phyloP scores from a whole-genome alignment of 2,329 filamentous ascomycete genomes.

The Xylariomycetidae sp. region DNA sequence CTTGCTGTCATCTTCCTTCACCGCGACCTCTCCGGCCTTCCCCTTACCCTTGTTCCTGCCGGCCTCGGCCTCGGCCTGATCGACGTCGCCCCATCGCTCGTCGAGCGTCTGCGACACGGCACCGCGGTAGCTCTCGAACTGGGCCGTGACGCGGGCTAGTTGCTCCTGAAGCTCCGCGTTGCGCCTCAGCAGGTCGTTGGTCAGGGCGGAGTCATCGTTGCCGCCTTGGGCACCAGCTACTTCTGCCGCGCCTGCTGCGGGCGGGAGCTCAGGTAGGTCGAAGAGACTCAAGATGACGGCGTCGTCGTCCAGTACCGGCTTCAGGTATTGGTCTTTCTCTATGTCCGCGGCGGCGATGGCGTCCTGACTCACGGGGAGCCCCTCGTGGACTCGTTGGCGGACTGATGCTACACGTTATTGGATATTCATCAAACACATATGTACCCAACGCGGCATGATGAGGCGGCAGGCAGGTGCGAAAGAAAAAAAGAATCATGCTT shows the following conservation, averaged over 20 bases:
- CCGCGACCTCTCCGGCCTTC: slow-evolving; percentile 22
- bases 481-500: neutral
- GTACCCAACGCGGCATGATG: too few species aligned
- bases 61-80: slow-evolving; percentile 32
- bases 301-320: slow-evolving; percentile 84
- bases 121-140: slow-evolving; percentile 62
- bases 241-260: slow-evolving; percentile 19
- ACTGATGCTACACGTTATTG: too few species aligned
- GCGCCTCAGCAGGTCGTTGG: slow-evolving; percentile 39
- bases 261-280: slow-evolving; percentile 57
- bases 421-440: too few species aligned
- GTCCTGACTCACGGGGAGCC: slow-evolving; percentile 46
- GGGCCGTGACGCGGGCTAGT: slow-evolving; percentile 52
- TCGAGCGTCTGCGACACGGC: slow-evolving; percentile 64
- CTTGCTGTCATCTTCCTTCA: slow-evolving; percentile 34
- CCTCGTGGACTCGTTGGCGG: slow-evolving; percentile 41
- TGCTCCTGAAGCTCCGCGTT: slow-evolving; percentile 57
- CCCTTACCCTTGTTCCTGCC: slow-evolving; percentile 25
- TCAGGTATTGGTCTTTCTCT: slow-evolving; percentile 74
- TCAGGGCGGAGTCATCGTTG: slow-evolving; percentile 24
- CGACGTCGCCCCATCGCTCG: slow-evolving; percentile 57
- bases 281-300: slow-evolving; percentile 83
- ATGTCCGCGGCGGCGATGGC: slow-evolving; percentile 60
- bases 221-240: slow-evolving; percentile 14
- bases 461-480: too few species aligned